Percentiles rank a stretch among this genome's conserved stretches.
These are phyloP conservation scores for Dalechampia spathulata DNA, from an alignment of 441 rosid species.

Conservation along the genomic window DNA sequence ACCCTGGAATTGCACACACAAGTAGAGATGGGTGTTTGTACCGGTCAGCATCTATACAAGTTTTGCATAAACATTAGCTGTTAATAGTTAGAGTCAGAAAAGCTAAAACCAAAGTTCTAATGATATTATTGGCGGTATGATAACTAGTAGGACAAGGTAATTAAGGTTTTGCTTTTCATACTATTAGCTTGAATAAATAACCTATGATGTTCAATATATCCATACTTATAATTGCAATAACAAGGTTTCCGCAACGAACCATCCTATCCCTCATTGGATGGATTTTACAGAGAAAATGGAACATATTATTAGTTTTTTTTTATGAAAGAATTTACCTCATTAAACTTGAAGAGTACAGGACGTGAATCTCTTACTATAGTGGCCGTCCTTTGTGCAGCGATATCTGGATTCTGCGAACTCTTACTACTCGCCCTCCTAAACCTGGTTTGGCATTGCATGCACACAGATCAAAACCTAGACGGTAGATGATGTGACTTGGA, in stretches of 20 bases:
- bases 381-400: slow-evolving; percentile 30
- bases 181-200: background rate
- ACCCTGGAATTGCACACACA: slow-evolving; percentile 37
- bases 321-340: slow-evolving; percentile 61
- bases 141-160: background rate
- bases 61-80: background rate
- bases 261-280: too few species aligned
- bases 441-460: slow-evolving; percentile 33
- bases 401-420: slow-evolving; percentile 39
- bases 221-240: too few species aligned
- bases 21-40: background rate
- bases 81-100: too few species aligned
- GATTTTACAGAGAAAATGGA: background rate
- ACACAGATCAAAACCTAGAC: slow-evolving; percentile 10
- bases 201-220: background rate
- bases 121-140: background rate
- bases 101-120: background rate
- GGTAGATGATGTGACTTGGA: background rate
- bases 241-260: too few species aligned
- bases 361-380: slow-evolving; percentile 56
- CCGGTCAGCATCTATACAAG: background rate
- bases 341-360: slow-evolving; percentile 82
- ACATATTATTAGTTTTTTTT: too few species aligned
- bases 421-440: slow-evolving; percentile 50
- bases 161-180: background rate